Percentiles rank a stretch among this genome's conserved stretches.
These are phyloP conservation scores for Camelina sativa DNA, from an alignment of 345 rosid genomes.

Conservation along the genomic window DNA sequence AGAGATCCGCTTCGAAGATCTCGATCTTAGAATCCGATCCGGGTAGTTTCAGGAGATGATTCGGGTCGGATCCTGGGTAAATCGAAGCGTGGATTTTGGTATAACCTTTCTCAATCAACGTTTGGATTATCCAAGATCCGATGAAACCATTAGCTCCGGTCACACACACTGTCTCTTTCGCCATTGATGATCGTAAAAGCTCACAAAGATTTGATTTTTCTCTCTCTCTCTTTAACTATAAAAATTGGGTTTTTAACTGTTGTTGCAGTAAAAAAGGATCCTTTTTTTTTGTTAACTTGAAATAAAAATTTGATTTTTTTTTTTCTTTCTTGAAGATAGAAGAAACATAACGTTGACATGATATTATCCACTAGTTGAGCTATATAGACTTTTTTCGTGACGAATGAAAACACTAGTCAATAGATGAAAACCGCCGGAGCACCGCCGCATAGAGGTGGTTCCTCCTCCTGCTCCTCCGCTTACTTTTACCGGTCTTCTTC, in stretches of 20 bases:
- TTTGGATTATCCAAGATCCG: constrained; percentile 72
- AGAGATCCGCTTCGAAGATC: constrained; percentile 64
- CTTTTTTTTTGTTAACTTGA: neutral
- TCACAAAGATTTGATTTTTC: neutral
- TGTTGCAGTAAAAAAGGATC: neutral
- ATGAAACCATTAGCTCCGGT: constrained; percentile 90
- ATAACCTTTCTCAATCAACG: constrained; percentile 60
- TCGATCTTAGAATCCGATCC: constrained; percentile 45
- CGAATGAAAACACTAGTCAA: neutral
- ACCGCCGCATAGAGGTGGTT: constrained; percentile 39
- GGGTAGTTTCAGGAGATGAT: constrained; percentile 55
- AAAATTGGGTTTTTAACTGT: too few species aligned
- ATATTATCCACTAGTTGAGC: constrained; percentile 38
- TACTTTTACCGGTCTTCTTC: constrained; percentile 33
- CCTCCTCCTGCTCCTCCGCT: constrained; percentile 17
- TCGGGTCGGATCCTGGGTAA: constrained; percentile 64
- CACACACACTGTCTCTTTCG: constrained; percentile 65
- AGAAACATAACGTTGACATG: constrained; percentile 20
- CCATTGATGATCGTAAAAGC: constrained; percentile 24
- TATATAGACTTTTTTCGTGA: constrained; percentile 36
- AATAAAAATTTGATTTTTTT: neutral
- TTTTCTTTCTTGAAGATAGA: neutral
- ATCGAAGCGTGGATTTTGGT: constrained; percentile 65
- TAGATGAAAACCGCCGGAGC: constrained; percentile 47
- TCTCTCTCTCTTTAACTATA: neutral